Evolutionary conservation across 2,329 filamentous ascomycete species (phyloP), one percentile per base, ranked within the genome.

Genomic region (Pseudogymnoascus sp.): DNA sequence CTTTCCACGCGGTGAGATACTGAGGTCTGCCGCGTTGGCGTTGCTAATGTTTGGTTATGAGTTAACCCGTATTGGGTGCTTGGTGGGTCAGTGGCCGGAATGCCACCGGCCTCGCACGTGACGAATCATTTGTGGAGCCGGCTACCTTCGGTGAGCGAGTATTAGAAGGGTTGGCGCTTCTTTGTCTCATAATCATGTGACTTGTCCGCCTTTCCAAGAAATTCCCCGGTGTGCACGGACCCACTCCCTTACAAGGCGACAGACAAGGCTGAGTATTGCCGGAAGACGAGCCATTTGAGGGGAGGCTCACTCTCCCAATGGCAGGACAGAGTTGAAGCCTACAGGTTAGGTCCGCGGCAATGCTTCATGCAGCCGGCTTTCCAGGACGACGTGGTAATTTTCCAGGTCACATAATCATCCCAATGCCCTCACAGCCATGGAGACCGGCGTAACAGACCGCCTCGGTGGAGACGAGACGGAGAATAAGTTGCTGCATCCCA

Each of bases 101-200:
- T 59, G 29, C 10, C 33, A 59, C 53, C 53, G 53, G 33, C 53
- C 53, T 33, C 29, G 53, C 53, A 59, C 53, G 53, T 59, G 53
- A 59, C 19, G 26, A n/a, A 26, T 44, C 44, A n/a, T 50, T 50
- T 50, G 21, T 50, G 44, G 44, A 50, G 44, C 15, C 44, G 44
- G 44, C n/a, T 50, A 50, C 29, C 44, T 50, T 29, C 44, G 44
- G 44, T 50, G 21, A 50, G 44, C 13, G 21, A 50, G 44, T 50
- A n/a, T 26, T 50, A 1, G 3, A n/a, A 50, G 21, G 6, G 21
- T 50, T 50, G 44, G 44, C 44, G 44, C 26, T 26, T 2, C 21
- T 11, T 50, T 50, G 17, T 15, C 5, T 7, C 10, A 6, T 6
- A 13, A 4, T 23, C 40, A 50, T n/a, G 44, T 50, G 44, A 44